These are phyloP conservation scores for Massarina eburnea DNA, from an alignment of 2,329 filamentous ascomycete genomes.

Conservation along the genomic window DNA sequence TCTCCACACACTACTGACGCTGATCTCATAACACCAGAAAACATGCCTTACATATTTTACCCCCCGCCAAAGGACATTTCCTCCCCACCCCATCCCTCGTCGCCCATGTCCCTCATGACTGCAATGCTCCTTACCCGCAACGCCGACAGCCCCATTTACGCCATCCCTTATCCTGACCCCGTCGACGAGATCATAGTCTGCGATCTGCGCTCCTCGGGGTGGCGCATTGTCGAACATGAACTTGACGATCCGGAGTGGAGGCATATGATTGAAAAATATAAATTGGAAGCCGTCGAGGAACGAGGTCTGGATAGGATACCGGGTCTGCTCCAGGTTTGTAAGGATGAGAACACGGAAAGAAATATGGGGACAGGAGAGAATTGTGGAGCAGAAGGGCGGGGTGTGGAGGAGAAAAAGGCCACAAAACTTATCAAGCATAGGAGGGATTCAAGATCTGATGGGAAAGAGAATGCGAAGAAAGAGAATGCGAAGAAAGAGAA, in stretches of 20 bases:
- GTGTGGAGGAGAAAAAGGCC: background rate
- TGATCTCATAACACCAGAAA: background rate
- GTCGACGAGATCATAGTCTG: slow-evolving; percentile 6
- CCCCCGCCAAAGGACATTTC: background rate
- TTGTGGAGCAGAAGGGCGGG: background rate
- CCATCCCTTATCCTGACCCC: slow-evolving; percentile 1
- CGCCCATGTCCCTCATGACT: background rate
- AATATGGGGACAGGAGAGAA: background rate
- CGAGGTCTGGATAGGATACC: background rate
- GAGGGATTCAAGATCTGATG: background rate
- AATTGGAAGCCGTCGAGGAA: background rate
- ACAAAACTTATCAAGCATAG: background rate
- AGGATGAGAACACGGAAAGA: background rate
- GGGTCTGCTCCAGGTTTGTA: background rate
- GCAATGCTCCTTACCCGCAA: background rate
- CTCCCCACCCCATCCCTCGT: too few species aligned
- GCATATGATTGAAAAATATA: background rate
- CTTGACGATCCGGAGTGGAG: background rate
- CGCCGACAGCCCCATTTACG: background rate
- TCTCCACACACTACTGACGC: too few species aligned
- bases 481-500: background rate
- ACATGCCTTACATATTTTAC: background rate
- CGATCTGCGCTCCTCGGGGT: slow-evolving; percentile 7
- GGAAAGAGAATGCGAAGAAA: background rate
- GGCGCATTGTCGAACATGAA: slow-evolving; percentile 2